phyloP scores from a whole-genome alignment of 1,284 basidiomycete species.

The Ustilago curta region DNA sequence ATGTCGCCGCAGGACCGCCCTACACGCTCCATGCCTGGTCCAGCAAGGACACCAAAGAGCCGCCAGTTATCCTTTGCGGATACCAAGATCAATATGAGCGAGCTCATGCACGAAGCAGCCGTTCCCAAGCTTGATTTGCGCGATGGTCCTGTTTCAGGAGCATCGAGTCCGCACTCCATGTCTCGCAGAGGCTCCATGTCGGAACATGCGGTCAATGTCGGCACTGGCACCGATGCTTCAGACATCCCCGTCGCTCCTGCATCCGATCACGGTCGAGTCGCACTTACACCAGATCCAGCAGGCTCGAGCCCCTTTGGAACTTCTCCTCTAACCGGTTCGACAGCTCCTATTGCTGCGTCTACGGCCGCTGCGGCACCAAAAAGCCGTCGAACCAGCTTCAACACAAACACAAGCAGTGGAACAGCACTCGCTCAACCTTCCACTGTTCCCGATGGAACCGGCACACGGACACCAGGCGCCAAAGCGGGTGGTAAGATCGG shows the following conservation, averaged over 20 bases:
- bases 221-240: slow-evolving; percentile 12
- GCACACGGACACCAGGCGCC: slow-evolving; percentile 55
- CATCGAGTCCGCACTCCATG: slow-evolving; percentile 41
- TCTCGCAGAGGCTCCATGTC: slow-evolving; percentile 44
- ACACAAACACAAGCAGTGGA: slow-evolving; percentile 40
- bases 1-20: slow-evolving; percentile 20
- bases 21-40: slow-evolving; percentile 32
- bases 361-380: slow-evolving; percentile 23
- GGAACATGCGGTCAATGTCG: slow-evolving; percentile 13
- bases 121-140: slow-evolving; percentile 43
- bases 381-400: slow-evolving; percentile 51
- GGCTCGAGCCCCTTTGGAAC: slow-evolving; percentile 19
- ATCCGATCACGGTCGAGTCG: slow-evolving; percentile 52
- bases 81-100: slow-evolving; percentile 60
- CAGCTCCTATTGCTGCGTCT: slow-evolving; percentile 8
- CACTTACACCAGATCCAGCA: slow-evolving; percentile 20
- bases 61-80: slow-evolving; percentile 46
- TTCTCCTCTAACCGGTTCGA: slow-evolving; percentile 27
- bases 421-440: slow-evolving; percentile 33
- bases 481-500: slow-evolving; percentile 54
- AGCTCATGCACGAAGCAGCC: slow-evolving; percentile 62
- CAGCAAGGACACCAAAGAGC: slow-evolving; percentile 28
- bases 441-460: slow-evolving; percentile 34
- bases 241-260: slow-evolving; percentile 56
- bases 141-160: slow-evolving; percentile 36